phyloP scores from a whole-genome alignment of 164 flowering plant species.

The Annona cherimola region DNA sequence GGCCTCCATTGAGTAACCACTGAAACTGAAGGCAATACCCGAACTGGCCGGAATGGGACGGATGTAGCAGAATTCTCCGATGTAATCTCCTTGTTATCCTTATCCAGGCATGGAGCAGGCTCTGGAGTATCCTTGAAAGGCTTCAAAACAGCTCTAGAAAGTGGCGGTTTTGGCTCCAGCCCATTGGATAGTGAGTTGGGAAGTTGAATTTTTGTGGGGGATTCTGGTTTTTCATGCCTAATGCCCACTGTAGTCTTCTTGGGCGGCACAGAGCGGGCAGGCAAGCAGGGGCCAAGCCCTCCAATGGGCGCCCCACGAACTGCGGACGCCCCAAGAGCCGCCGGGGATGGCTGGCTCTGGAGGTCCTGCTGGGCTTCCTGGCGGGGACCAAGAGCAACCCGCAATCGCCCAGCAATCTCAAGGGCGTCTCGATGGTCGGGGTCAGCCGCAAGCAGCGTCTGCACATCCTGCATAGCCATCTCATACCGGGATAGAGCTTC shows the following conservation, averaged over 20 bases:
- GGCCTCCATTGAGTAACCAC: conserved; percentile 50
- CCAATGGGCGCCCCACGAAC: conserved; percentile 88
- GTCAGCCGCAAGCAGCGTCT: conserved; percentile 50
- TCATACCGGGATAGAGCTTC: conserved; percentile 86
- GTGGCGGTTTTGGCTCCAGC: conserved; percentile 34
- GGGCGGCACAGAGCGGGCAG: conserved; percentile 72
- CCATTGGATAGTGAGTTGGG: conserved; percentile 28
- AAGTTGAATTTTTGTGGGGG: conserved; percentile 16
- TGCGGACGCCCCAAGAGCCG: conserved; percentile 97
- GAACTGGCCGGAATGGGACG: conserved; percentile 8
- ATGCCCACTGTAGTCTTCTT: conserved; percentile 35
- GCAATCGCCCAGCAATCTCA: conserved; percentile 65
- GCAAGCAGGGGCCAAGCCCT: conserved; percentile 88
- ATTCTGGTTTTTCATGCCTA: conserved; percentile 37
- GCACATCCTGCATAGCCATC: conserved; percentile 85
- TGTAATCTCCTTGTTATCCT: conserved; percentile 29
- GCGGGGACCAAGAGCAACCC: conserved; percentile 60
- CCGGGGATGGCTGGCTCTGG: conserved; percentile 94
- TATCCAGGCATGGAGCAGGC: conserved; percentile 8
- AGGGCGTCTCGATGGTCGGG: conserved; percentile 75
- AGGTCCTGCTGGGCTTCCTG: conserved; percentile 76
- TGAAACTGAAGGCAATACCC: conserved; percentile 16
- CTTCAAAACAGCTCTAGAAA: conserved; percentile 48
- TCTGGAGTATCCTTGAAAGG: conserved; percentile 46
- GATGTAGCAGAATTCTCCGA: conserved; percentile 5